Base-by-base conservation (phyloP, 352 stramenopile genomes). In the Globisporangium spiculum region DNA sequence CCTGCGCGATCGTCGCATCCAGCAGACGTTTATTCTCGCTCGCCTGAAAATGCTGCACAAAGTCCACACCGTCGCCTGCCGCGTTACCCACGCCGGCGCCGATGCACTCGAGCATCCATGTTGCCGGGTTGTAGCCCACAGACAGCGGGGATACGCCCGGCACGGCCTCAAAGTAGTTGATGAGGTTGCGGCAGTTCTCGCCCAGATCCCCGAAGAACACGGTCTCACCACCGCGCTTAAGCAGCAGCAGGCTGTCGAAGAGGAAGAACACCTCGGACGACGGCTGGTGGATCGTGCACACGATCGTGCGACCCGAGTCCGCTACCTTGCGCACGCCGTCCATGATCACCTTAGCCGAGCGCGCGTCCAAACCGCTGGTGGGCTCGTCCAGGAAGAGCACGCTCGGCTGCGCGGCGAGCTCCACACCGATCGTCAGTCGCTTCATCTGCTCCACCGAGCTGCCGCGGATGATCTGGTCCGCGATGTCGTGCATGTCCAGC, bases 231-330 rank as follows among this genome's bases (percentile, higher is more conserved):
- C 74, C 79, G 20, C 69, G 71, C 60, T 86, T 76, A 24, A 97
- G 70, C 10, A 97, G 67, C 56, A 96, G 78, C 18, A 95, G 34
- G 34, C 83, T 77, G 74, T 97, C 87, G 66, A 96, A 94, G 20
- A 84, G 81, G 20, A 81, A 78, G 32, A 97, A 96, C 0, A 97
- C 81, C 54, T 97, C 84, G 1, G 80, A 84, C 12, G 77, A 86
- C 16, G 92, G 92, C 73, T 98, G 92, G 69, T 98, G 92, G 75
- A 97, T 97, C 26, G 89, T 97, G 59, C 92, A 96, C 9, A 97
- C 71, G n/a, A 98, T 78, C 7, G 83, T 94, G 6, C 79, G 70
- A 1, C 91, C 89, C 16, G 78, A 78, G 59, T 79, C 68, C 2
- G 90, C 89, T 46, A 97, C 82, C 48, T 95, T 93, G 62, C 92